phyloP scores from a whole-genome alignment of 2,329 filamentous ascomycete genomes.

The Ophiocordyceps camponoti-saundersi region DNA sequence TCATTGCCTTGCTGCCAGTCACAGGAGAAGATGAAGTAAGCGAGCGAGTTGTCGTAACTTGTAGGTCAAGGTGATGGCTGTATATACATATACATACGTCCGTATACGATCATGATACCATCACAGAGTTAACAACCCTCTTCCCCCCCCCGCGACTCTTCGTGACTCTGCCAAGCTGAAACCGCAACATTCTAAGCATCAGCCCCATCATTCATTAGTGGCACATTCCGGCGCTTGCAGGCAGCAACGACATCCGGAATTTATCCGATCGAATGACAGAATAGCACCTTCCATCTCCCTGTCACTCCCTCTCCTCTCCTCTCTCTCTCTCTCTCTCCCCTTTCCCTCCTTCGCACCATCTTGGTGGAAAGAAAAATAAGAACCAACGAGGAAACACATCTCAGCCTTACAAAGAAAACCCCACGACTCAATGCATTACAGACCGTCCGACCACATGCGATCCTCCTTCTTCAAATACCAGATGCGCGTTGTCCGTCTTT shows the following conservation, averaged over 20 bases:
- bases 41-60: too few relatives aligned
- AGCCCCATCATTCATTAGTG: too few relatives aligned
- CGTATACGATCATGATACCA: too few relatives aligned
- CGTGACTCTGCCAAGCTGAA: too few relatives aligned
- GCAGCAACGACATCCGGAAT: neutral
- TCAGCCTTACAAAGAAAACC: neutral
- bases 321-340: neutral
- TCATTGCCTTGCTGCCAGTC: too few relatives aligned
- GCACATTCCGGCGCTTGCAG: too few relatives aligned
- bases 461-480: slow-evolving; percentile 35
- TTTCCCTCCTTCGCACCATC: neutral
- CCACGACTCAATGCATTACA: slow-evolving; percentile 38
- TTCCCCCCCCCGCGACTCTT: too few relatives aligned
- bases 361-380: neutral
- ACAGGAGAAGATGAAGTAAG: too few relatives aligned
- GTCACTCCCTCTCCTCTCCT: neutral
- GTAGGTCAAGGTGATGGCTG: too few relatives aligned
- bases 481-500: slow-evolving; percentile 37
- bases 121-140: too few relatives aligned
- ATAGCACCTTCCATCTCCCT: neutral
- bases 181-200: too few relatives aligned
- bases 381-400: slow-evolving; percentile 1
- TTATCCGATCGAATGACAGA: neutral
- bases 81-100: too few relatives aligned
- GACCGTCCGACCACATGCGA: slow-evolving; percentile 24